A percentile compares a stretch with the other conserved stretches of the same genome.
Evolutionary conservation across 2,329 filamentous ascomycete species (phyloP).

Genomic region (Hypoxylon sp.): DNA sequence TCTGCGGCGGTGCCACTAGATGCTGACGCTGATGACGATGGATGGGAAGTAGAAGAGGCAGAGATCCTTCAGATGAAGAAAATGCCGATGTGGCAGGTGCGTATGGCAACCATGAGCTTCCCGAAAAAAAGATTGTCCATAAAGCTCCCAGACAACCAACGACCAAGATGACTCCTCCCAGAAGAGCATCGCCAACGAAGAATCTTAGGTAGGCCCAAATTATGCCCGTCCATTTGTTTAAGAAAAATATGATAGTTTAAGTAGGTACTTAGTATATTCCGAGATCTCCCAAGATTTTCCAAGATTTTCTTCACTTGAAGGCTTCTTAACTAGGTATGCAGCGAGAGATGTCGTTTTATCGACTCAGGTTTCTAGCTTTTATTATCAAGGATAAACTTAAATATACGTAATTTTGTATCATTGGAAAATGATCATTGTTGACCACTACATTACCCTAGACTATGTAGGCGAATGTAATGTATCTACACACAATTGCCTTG

Average conservation of each 20-base stretch:
- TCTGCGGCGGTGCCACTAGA: background rate
- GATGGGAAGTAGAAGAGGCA: conserved; percentile 38
- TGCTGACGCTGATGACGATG: conserved; percentile 2
- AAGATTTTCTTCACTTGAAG: background rate
- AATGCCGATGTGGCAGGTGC: conserved; percentile 34
- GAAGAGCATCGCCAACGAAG: background rate
- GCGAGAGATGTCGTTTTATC: background rate
- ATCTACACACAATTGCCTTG: conserved; percentile 14
- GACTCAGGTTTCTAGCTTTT: background rate
- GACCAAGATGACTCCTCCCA: background rate
- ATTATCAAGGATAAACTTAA: background rate
- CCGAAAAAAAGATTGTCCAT: too few species aligned
- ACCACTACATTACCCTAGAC: conserved; percentile 3
- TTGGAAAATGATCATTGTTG: conserved; percentile 7
- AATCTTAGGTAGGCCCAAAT: background rate
- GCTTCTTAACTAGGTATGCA: background rate
- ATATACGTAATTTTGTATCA: background rate
- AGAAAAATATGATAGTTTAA: background rate
- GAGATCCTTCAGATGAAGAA: conserved; percentile 31
- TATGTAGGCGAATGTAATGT: conserved; percentile 14
- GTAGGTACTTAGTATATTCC: background rate
- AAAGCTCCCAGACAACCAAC: background rate
- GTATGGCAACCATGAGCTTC: conserved; percentile 16
- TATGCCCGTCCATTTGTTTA: background rate
- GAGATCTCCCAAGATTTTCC: too few species aligned